Base-by-base conservation (phyloP, 2,329 filamentous ascomycete genomes). In the Erysiphe neolycopersici region DNA sequence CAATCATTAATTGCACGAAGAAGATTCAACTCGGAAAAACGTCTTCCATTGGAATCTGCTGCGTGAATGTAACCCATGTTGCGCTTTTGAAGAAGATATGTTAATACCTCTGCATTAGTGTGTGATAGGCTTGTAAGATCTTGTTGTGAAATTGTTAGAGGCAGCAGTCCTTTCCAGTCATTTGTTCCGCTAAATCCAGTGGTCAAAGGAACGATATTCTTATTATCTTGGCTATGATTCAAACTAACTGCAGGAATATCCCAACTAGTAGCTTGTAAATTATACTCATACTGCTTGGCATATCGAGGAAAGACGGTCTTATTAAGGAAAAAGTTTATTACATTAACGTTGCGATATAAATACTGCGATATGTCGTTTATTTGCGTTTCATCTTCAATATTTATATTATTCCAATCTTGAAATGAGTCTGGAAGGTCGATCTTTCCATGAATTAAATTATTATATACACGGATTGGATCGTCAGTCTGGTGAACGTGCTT, bases 141-240 rank as follows among this genome's bases (percentile, higher is more conserved):
- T 0, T 68, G 57, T 43, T 81, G 75, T 18, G 60, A 56, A 19
- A 81, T 70, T 0, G 64, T 71, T n/a, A 72, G 54, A 0, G 76
- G 76, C 0, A 81, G 56, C 29, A 77, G 60, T 0, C 57, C 59
- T 32, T 66, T 62, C 17, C 69, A 72, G 51, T 82, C 76, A 37
- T 79, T 80, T 0, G 77, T 82, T 0, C 77, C 77, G 6, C 71
- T 76, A 52, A 83, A 83, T 0, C 76, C 77, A 0, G 75, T 79
- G 0, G 73, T 76, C 1, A 35, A 64, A 46, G 2, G 58, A 29
- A 29, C 26, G 5, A n/a, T 37, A 10, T 3, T 29, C 8, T 29
- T 10, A 29, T 10, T 3, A 29, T 29, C 9, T 38, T 37, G n/a
- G 11, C 46, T 16, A 80, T 4, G 71, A 37, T 36, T 38, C 62